A percentile compares a stretch with the other conserved stretches of the same genome.
Evolutionary conservation across 192 early-diverging fungal species (phyloP).

Genomic region (Powellomyces hirtus): DNA sequence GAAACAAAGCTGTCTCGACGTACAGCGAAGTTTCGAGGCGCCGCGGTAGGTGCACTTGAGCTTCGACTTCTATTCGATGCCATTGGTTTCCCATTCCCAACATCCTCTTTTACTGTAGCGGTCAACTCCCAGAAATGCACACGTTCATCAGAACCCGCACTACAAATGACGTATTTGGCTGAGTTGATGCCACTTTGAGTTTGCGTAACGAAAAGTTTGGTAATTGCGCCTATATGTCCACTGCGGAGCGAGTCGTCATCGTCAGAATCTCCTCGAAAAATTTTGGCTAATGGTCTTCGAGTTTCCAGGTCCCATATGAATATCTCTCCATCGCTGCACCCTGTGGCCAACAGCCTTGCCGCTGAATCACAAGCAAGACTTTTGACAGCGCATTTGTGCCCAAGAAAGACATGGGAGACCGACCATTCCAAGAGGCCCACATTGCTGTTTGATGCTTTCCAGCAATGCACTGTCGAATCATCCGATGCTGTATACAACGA

Average conservation of each 20-base stretch:
- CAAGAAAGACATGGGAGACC: background rate
- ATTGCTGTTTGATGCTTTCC: background rate
- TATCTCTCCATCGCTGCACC: slow-evolving; percentile 9
- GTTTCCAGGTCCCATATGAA: slow-evolving; percentile 9
- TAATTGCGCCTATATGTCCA: slow-evolving; percentile 5
- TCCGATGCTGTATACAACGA: slow-evolving; percentile 7
- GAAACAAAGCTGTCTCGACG: slow-evolving; percentile 2
- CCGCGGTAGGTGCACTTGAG: slow-evolving; percentile 1
- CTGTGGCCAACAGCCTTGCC: slow-evolving; percentile 1
- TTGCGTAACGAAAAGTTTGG: background rate
- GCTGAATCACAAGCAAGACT: slow-evolving; percentile 2
- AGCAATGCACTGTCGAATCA: slow-evolving; percentile 9
- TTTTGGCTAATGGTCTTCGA: slow-evolving; percentile 3
- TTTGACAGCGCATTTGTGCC: background rate
- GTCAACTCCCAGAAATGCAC: slow-evolving; percentile 8
- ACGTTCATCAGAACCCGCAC: slow-evolving; percentile 6
- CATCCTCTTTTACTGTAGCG: no score
- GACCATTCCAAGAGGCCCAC: background rate
- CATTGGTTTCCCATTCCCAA: no score
- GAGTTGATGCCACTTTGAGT: background rate
- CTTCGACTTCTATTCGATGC: slow-evolving; percentile 1
- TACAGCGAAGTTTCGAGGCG: background rate
- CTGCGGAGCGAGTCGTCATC: background rate
- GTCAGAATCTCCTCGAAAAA: background rate
- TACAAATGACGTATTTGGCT: slow-evolving; percentile 1